Conservation (phyloP, 1,284 basidiomycete genomes). For the Athelia psychrophila region DNA sequence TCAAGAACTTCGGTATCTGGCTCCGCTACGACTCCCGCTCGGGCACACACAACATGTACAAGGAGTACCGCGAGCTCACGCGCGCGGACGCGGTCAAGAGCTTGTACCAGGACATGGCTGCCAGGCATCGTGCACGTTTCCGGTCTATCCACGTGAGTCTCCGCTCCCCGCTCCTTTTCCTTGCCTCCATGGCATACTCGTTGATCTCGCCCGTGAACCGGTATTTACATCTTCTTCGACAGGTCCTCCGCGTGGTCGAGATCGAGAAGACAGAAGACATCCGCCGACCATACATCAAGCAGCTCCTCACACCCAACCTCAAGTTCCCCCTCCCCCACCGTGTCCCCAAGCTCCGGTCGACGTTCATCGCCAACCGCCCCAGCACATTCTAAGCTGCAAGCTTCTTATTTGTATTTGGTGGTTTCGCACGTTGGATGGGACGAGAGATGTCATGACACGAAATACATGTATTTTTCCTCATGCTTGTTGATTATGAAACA, state of each 20-base stretch:
- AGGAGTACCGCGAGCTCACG: slow-evolving; percentile 96
- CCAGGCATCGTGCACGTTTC: slow-evolving; percentile 98
- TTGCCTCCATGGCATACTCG: background rate
- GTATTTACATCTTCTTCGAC: background rate
- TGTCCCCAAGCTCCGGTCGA: slow-evolving; percentile 66
- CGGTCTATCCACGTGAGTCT: slow-evolving; percentile 89
- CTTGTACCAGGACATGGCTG: slow-evolving; percentile 99
- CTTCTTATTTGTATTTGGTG: too few relatives aligned
- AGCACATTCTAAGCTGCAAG: slow-evolving; percentile 61
- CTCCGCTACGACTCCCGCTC: slow-evolving; percentile 98
- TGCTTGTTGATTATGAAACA: too few relatives aligned
- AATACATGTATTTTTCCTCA: too few relatives aligned
- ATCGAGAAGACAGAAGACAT: slow-evolving; percentile 91
- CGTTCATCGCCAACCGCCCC: slow-evolving; percentile 73
- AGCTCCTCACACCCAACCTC: slow-evolving; percentile 87
- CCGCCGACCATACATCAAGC: slow-evolving; percentile 97
- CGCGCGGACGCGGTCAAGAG: slow-evolving; percentile 95
- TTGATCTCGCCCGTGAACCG: slow-evolving; percentile 3
- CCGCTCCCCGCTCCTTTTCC: background rate
- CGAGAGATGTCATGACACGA: too few relatives aligned
- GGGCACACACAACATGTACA: slow-evolving; percentile 97
- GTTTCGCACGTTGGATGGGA: too few relatives aligned
- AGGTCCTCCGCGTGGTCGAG: slow-evolving; percentile 94
- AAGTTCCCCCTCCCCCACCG: slow-evolving; percentile 99
- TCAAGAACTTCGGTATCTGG: slow-evolving; percentile 99